Percentiles rank a stretch among this genome's conserved stretches.
phyloP scores from a whole-genome alignment of 1,284 basidiomycete genomes.

The Amylostereum chailletii region DNA sequence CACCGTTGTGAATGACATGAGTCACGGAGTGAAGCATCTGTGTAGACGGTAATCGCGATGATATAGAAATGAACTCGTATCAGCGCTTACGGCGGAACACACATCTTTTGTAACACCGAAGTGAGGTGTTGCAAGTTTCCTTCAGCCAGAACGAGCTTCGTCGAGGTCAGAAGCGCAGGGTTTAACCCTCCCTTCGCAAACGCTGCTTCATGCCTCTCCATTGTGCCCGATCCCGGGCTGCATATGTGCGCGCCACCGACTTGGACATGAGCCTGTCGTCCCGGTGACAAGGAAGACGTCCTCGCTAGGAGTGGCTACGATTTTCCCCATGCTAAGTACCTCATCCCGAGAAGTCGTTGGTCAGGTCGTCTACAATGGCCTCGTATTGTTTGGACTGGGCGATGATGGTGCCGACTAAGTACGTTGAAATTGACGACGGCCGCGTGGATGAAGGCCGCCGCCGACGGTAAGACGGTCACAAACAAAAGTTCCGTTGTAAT shows the following conservation, averaged over 20 bases:
- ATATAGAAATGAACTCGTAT: too few relatives aligned
- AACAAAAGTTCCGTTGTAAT: conserved; percentile 21
- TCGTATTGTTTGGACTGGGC: conserved; percentile 14
- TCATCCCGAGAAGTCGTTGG: conserved; percentile 16
- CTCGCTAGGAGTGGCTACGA: neutral
- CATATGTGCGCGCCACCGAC: conserved; percentile 20
- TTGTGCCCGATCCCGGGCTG: conserved; percentile 11
- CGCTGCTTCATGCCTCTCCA: conserved; percentile 17
- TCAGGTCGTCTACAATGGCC: conserved; percentile 24
- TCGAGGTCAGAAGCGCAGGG: conserved; percentile 10
- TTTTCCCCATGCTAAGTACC: neutral
- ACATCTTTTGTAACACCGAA: conserved; percentile 15
- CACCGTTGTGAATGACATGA: conserved; percentile 27
- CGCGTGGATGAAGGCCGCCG: conserved; percentile 18
- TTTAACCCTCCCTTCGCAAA: conserved; percentile 20
- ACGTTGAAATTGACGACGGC: conserved; percentile 4
- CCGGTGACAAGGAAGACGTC: conserved; percentile 27
- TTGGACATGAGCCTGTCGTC: conserved; percentile 19
- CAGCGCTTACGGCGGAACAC: neutral
- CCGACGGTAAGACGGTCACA: conserved; percentile 26
- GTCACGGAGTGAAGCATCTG: conserved; percentile 20
- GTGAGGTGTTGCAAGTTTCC: conserved; percentile 14
- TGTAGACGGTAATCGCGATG: neutral
- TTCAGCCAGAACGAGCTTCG: conserved; percentile 21
- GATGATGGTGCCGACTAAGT: too few relatives aligned